phyloP scores from a whole-genome alignment of 2,329 filamentous ascomycete genomes.

The Hymenotorrendiella dingleyae region DNA sequence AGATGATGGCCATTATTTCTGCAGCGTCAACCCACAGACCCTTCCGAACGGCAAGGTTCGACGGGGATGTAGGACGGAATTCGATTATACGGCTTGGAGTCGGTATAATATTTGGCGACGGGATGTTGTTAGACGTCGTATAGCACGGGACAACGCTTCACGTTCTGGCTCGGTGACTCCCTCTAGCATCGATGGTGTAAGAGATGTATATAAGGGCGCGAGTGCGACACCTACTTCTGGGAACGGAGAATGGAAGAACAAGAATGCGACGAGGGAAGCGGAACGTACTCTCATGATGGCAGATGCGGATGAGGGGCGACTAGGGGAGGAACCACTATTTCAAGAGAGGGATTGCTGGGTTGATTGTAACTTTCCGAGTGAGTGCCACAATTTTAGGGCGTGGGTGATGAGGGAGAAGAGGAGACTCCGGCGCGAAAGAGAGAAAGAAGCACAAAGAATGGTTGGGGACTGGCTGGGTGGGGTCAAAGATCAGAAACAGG shows the following conservation, averaged over 20 bases:
- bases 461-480: neutral
- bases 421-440: slow-evolving; percentile 1
- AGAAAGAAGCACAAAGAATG: neutral
- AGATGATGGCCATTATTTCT: slow-evolving; percentile 25
- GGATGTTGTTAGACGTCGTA: slow-evolving; percentile 1
- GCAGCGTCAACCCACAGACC: slow-evolving; percentile 12
- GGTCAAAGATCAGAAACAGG: too few species aligned
- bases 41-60: neutral
- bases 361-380: slow-evolving; percentile 20
- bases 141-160: too few species aligned
- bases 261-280: neutral
- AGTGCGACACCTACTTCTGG: too few species aligned
- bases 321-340: neutral
- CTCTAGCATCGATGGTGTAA: neutral
- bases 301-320: neutral
- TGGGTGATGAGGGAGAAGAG: slow-evolving; percentile 5
- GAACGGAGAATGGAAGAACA: neutral
- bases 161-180: neutral
- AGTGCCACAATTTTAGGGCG: slow-evolving; percentile 12
- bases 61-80: slow-evolving; percentile 14
- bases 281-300: neutral
- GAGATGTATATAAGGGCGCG: too few species aligned
- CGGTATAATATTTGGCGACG: slow-evolving; percentile 14
- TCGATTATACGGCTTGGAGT: slow-evolving; percentile 18
- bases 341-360: slow-evolving; percentile 15